Base-by-base conservation (phyloP, 345 rosid genomes). In the Bretschneidera sinensis region DNA sequence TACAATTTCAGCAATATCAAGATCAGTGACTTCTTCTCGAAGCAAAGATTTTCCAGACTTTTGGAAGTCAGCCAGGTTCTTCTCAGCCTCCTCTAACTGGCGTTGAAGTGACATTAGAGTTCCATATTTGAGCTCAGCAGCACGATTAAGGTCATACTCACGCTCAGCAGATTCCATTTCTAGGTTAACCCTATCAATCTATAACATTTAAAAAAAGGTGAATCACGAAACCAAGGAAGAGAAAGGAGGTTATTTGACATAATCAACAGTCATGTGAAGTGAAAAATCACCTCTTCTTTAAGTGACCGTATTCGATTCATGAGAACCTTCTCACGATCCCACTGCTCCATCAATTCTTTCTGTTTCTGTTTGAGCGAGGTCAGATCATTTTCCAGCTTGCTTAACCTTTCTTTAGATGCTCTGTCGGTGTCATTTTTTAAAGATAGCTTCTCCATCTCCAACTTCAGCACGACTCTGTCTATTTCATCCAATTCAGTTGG, bases 131-230 rank as follows among this genome's bases (percentile, higher is more conserved):
- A 90, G 99, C 75, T 90, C 97, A 20, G 96, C 91, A 48, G 96
- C 99, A 43, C 96, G 91, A 74, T 72, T 80, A 45, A 88, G 65
- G 75, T 94, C 75, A 65, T 88, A 90, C 48, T 94, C 99, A 53
- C 99, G 87, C 74, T 86, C 92, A 48, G 97, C 97, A 58, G 97
- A 92, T 81, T 90, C 98, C 82, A 86, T 86, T 72, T 91, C 98
- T 68, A 79, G 59, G 66, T 86, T 91, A 52, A 88, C 98, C 72
- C 96, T 78, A 76, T 90, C 97, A 62, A 88, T 90, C 97, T 88
- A 68, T 59, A 65, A 53, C 23, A 73, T 54, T 48, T 19, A 25
- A 48, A 64, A 68, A 35, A 65, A 6, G n/a, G 50, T 17, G 47
- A 24, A 64, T 48, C 24, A 61, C 62, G 64, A 19, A 17, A 58